Evolutionary conservation across 75 land plant species (phyloP).

Genomic region (Pseudotsuga menziesii): DNA sequence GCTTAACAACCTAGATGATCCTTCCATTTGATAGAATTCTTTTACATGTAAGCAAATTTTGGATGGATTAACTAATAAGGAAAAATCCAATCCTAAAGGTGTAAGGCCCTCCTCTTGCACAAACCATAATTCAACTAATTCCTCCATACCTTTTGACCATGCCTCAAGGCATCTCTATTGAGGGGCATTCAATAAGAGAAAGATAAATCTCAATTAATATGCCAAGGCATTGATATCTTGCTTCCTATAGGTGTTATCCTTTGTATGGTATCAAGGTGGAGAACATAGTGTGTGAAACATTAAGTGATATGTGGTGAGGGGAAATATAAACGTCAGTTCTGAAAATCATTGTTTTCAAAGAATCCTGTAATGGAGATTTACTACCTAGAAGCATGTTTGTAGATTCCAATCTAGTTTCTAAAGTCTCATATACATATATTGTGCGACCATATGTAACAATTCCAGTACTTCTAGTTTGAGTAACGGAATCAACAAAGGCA

Average conservation of each 20-base stretch:
- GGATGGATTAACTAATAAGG: constrained; percentile 86
- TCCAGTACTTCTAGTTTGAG: constrained; percentile 70
- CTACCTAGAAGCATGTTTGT: constrained; percentile 93
- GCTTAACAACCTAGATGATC: constrained; percentile 83
- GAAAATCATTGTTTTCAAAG: constrained; percentile 73
- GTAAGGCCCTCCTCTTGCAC: constrained; percentile 82
- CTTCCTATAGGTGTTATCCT: constrained; percentile 58
- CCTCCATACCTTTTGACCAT: constrained; percentile 80
- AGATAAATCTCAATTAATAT: constrained; percentile 91
- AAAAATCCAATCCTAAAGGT: constrained; percentile 95
- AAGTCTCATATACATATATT: constrained; percentile 88
- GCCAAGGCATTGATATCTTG: constrained; percentile 90
- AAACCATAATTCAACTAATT: constrained; percentile 77
- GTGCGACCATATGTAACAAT: constrained; percentile 84
- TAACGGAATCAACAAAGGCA: constrained; percentile 83
- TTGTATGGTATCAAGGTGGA: constrained; percentile 86
- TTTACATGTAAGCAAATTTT: constrained; percentile 86
- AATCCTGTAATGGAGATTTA: constrained; percentile 57
- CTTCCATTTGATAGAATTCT: constrained; percentile 86
- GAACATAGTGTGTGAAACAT: constrained; percentile 68
- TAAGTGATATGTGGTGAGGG: constrained; percentile 77
- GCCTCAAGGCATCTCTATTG: constrained; percentile 64
- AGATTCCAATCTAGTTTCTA: constrained; percentile 75
- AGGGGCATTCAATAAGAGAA: constrained; percentile 90
- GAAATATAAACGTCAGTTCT: constrained; percentile 91